phyloP scores from a whole-genome alignment of 345 rosid species.

The Lenwebbia sp. region DNA sequence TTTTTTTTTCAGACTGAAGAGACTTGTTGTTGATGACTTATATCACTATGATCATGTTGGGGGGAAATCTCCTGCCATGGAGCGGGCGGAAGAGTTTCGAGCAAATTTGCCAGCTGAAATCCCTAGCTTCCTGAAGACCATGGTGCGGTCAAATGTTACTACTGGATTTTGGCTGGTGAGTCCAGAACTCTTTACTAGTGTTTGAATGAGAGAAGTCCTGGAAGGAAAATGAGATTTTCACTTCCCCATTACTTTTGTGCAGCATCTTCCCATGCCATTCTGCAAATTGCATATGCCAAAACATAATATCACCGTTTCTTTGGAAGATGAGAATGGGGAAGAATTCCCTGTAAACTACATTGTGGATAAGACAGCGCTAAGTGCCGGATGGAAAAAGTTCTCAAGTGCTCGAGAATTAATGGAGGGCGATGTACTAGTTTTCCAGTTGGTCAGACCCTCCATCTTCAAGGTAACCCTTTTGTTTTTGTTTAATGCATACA shows the following conservation, averaged over 20 bases:
- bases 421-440: constrained; percentile 52
- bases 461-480: constrained; percentile 37
- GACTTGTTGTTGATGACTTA: constrained; percentile 4
- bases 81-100: constrained; percentile 38
- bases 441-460: constrained; percentile 38
- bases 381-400: constrained; percentile 68
- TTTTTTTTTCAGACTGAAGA: constrained; percentile 15
- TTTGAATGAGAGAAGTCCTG: neutral
- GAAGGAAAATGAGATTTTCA: neutral
- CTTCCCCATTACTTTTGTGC: neutral
- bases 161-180: constrained; percentile 64
- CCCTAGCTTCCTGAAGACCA: constrained; percentile 43
- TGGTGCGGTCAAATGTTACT: constrained; percentile 53
- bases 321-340: constrained; percentile 42
- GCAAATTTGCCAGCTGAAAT: constrained; percentile 34
- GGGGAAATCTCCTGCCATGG: constrained; percentile 16
- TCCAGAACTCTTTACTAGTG: neutral
- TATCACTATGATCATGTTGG: constrained; percentile 7
- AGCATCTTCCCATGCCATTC: constrained; percentile 28
- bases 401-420: constrained; percentile 35
- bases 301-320: constrained; percentile 21
- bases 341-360: constrained; percentile 32
- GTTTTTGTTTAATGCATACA: neutral
- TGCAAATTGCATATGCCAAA: constrained; percentile 20
- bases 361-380: constrained; percentile 38